Percentiles rank a stretch among this genome's conserved stretches.
These are phyloP conservation scores for Nakataea oryzae DNA, from an alignment of 2,329 filamentous ascomycete genomes.

Conservation along the genomic window DNA sequence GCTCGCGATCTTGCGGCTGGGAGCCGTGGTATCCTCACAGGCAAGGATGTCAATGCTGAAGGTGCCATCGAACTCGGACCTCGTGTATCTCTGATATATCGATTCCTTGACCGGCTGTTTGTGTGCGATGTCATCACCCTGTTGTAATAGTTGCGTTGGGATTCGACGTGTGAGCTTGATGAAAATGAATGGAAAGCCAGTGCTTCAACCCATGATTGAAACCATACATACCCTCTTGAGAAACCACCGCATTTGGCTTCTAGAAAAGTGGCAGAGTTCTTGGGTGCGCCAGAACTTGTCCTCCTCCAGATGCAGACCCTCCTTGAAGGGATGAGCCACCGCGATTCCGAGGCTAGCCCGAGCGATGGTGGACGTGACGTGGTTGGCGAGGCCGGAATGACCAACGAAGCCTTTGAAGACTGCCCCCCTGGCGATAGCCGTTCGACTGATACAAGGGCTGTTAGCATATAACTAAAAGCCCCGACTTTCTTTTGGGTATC, in stretches of 20 bases:
- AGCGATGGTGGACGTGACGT: conserved; percentile 6
- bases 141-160: neutral
- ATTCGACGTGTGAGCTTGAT: neutral
- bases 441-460: conserved; percentile 9
- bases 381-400: neutral
- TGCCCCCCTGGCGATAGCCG: conserved; percentile 12
- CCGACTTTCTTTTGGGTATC: neutral
- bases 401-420: conserved; percentile 8
- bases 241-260: conserved; percentile 11
- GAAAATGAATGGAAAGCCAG: neutral
- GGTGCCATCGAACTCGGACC: neutral
- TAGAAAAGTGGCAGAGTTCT: neutral
- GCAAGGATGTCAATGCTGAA: neutral
- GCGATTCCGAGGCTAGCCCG: conserved; percentile 8
- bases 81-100: neutral
- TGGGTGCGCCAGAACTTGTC: conserved; percentile 2
- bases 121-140: neutral
- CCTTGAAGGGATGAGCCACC: neutral
- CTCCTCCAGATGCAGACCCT: neutral
- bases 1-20: neutral
- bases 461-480: neutral
- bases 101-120: neutral
- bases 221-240: conserved; percentile 5
- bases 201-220: neutral
- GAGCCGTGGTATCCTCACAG: neutral